Percentiles rank a stretch among this genome's conserved stretches.
These are phyloP conservation scores for Populus tremula DNA, from an alignment of 345 rosid species.

Conservation along the genomic window DNA sequence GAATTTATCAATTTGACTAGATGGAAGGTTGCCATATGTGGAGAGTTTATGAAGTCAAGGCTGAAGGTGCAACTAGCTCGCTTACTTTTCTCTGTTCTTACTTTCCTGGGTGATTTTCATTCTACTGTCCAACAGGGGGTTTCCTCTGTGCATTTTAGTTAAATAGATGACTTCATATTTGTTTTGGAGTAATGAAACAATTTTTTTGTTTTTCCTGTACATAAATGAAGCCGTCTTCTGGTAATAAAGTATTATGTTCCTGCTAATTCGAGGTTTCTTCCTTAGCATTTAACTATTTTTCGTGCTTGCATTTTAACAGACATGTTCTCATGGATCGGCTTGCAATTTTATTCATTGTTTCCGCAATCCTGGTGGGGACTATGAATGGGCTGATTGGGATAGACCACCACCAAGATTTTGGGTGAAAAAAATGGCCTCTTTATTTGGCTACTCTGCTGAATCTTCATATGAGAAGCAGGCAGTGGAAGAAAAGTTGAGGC, in stretches of 20 bases:
- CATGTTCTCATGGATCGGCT: constrained; percentile 86
- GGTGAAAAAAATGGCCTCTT: constrained; percentile 69
- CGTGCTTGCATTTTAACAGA: constrained; percentile 39
- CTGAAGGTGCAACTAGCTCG: constrained; percentile 45
- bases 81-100: constrained; percentile 9
- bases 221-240: background rate
- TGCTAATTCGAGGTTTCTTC: background rate
- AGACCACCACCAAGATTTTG: constrained; percentile 91
- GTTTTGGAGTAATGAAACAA: background rate
- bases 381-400: constrained; percentile 97
- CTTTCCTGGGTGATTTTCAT: background rate
- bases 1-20: constrained; percentile 80
- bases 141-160: background rate
- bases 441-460: constrained; percentile 74
- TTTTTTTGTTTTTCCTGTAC: background rate
- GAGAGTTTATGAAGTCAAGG: constrained; percentile 89
- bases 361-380: constrained; percentile 95
- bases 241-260: background rate
- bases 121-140: background rate
- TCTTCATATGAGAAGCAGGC: constrained; percentile 33
- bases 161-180: background rate
- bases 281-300: background rate
- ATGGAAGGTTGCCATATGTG: constrained; percentile 97
- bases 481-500: constrained; percentile 35
- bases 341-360: constrained; percentile 98